phyloP scores from a whole-genome alignment of 164 flowering plant species.

The Chloranthus sessilifolius region DNA sequence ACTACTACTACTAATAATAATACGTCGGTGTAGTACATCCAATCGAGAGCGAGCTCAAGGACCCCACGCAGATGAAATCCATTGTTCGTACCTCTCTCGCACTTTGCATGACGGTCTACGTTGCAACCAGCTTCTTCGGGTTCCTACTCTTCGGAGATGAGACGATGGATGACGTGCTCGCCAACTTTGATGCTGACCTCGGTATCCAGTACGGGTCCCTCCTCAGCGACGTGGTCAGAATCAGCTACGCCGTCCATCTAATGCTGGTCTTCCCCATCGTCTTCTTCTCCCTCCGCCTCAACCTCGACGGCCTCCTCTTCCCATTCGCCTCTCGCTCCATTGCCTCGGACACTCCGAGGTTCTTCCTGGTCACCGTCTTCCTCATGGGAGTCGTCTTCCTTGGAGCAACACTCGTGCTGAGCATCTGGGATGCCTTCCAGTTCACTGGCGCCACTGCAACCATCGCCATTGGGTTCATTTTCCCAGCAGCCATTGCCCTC shows the following conservation, averaged over 20 bases:
- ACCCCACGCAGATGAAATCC: conserved; percentile 52
- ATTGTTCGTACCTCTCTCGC: conserved; percentile 49
- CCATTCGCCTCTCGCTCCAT: conserved; percentile 53
- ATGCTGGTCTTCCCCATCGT: conserved; percentile 80
- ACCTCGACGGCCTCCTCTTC: conserved; percentile 65
- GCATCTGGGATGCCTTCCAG: conserved; percentile 84
- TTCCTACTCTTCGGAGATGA: conserved; percentile 64
- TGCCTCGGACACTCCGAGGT: conserved; percentile 40
- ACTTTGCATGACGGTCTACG: conserved; percentile 49
- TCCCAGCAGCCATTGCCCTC: conserved; percentile 69
- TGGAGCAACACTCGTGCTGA: conserved; percentile 73
- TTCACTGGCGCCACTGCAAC: conserved; percentile 78
- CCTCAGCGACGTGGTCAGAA: conserved; percentile 50
- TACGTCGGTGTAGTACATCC: conserved; percentile 76
- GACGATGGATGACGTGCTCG: conserved; percentile 64
- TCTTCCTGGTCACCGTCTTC: conserved; percentile 35
- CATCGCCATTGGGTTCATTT: conserved; percentile 59
- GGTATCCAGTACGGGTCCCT: conserved; percentile 48
- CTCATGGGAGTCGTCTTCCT: conserved; percentile 52
- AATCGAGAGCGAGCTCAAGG: conserved; percentile 67
- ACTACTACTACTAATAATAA: too few species aligned
- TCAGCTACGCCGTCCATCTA: conserved; percentile 70
- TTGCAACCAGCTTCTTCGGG: conserved; percentile 72
- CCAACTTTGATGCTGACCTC: conserved; percentile 68
- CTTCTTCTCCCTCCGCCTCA: conserved; percentile 70